Base-by-base conservation (phyloP, 164 flowering plant species). In the Platanus orientalis region DNA sequence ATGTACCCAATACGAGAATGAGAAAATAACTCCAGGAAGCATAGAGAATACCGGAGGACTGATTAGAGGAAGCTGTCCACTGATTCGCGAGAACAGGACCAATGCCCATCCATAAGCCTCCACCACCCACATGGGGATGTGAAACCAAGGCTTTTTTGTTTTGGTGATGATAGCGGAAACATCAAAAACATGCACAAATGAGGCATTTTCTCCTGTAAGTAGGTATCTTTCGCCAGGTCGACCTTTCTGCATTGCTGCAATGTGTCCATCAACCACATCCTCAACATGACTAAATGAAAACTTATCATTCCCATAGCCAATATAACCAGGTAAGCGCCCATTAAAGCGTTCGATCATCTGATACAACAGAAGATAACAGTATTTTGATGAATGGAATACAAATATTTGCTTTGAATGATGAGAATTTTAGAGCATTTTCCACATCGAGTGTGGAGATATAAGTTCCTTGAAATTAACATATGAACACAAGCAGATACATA, bases 201-300 rank as follows among this genome's bases (percentile, higher is more conserved):
- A 90, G 61, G 94, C 91, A 76, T 89, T 90, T 72, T 94, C 97
- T 53, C 98, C 98, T 0, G 97, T 89, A 57, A 94, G 90, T 21
- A 89, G 80, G 68, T 90, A 90, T 66, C 97, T 78, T 76, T 90
- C 90, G 66, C 98, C 96, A 0, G 54, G 60, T 34, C 75, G 74
- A 50, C 96, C 98, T 80, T 81, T 81, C 17, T 72, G 64, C 84
- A 90, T 69, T 40, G 95, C 98, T 52, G 83, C 84, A 49, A 94
- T 74, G 58, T 89, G 98, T 28, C 98, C 97, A 47, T 82, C 75
- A 19, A 78, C 95, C 11, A 94, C 96, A 78, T 90, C 97, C 63
- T 87, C 96, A 48, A 89, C 90, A 67, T 90, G 90, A 66, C 91
- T 76, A 65, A 87, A 94, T 4, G 98, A 94, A 54, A 17, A 73